A percentile compares a stretch with the other conserved stretches of the same genome.
Evolutionary conservation across 2,329 filamentous ascomycete genomes (phyloP).

Genomic region (Colletotrichum musicola): DNA sequence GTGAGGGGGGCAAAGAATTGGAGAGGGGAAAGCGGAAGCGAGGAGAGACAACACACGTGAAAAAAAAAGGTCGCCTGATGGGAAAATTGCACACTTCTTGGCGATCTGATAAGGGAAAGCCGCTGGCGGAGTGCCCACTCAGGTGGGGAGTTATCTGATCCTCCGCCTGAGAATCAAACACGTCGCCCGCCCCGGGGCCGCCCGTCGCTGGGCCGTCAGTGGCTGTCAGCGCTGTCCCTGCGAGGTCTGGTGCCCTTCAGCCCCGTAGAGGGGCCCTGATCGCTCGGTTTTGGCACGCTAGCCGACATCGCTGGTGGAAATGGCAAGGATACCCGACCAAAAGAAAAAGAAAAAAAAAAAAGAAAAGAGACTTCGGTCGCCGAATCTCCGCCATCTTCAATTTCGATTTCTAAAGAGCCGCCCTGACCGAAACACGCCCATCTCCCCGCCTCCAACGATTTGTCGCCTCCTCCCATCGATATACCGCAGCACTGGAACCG

Average conservation of each 20-base stretch:
- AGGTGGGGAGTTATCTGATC: slow-evolving; percentile 20
- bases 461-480: background rate
- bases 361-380: background rate
- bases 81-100: slow-evolving; percentile 27
- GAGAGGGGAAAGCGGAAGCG: background rate
- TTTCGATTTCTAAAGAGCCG: background rate
- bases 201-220: slow-evolving; percentile 15
- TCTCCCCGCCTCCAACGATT: background rate
- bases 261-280: background rate
- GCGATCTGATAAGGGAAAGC: slow-evolving; percentile 38
- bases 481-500: background rate
- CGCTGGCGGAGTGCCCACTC: background rate
- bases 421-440: slow-evolving; percentile 7
- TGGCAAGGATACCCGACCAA: background rate
- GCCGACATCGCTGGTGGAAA: slow-evolving; percentile 8
- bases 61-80: slow-evolving; percentile 31
- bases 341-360: background rate
- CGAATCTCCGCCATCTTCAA: background rate
- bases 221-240: background rate
- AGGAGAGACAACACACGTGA: slow-evolving; percentile 24
- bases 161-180: slow-evolving; percentile 19
- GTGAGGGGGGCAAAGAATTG: background rate
- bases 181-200: slow-evolving; percentile 5
- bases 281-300: slow-evolving; percentile 14
- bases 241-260: background rate